Evolutionary conservation across 2,329 filamentous ascomycete species (phyloP).

Genomic region (Colletotrichum theobromicola): DNA sequence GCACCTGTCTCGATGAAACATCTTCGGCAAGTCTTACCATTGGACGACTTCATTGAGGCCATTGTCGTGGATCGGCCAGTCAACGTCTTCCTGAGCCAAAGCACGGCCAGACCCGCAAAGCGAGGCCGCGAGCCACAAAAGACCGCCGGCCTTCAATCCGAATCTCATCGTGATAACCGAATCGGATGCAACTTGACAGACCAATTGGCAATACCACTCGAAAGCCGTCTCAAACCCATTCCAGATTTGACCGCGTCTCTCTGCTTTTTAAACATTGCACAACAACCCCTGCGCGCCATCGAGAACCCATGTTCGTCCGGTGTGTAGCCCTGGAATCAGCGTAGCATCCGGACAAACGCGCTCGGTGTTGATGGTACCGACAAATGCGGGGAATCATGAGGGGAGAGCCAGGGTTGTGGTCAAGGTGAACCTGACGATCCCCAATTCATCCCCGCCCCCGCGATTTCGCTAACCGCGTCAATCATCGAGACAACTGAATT

Average conservation of each 20-base stretch:
- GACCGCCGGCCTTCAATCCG: conserved; percentile 6
- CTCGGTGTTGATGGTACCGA: conserved; percentile 20
- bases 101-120: neutral
- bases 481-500: neutral
- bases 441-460: conserved; percentile 2
- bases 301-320: neutral
- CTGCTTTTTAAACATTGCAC: neutral
- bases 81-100: conserved; percentile 2
- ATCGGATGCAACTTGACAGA: neutral
- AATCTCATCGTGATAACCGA: conserved; percentile 5
- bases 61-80: conserved; percentile 34
- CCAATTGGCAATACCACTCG: conserved; percentile 2
- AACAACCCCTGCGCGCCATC: neutral
- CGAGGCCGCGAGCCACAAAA: conserved; percentile 16
- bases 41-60: conserved; percentile 36
- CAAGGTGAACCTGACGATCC: neutral
- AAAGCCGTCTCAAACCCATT: neutral
- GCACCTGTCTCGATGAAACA: neutral
- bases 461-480: conserved; percentile 17
- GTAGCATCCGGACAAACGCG: conserved; percentile 11
- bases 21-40: conserved; percentile 27
- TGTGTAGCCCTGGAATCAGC: neutral
- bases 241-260: neutral
- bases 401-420: neutral
- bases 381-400: conserved; percentile 19